phyloP scores from a whole-genome alignment of 306 rosid genomes.

The Glycine tomentella region DNA sequence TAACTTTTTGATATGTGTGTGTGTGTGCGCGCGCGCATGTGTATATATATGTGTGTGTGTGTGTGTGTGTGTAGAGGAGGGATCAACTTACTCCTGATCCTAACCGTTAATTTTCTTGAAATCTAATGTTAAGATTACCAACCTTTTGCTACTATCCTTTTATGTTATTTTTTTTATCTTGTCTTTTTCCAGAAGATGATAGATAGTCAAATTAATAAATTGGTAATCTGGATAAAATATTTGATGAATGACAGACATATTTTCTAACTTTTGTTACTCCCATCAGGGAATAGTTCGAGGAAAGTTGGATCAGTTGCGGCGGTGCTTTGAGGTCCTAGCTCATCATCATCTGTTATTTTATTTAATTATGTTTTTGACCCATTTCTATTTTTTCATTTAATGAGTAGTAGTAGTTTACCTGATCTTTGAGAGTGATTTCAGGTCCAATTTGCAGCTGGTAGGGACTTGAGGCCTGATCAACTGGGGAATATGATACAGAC shows the following conservation, averaged over 20 bases:
- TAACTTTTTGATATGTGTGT: not conserved
- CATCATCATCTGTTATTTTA: slow-evolving; percentile 16
- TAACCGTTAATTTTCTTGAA: no score
- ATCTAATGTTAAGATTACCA: not conserved
- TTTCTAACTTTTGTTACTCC: slow-evolving; percentile 26
- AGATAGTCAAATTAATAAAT: slow-evolving; percentile 18
- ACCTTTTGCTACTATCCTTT: not conserved
- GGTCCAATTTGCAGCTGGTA: slow-evolving; percentile 99
- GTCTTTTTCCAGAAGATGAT: not conserved
- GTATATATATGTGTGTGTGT: no score
- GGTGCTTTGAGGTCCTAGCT: slow-evolving; percentile 89
- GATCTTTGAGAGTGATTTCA: slow-evolving; percentile 51
- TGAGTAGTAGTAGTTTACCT: slow-evolving; percentile 28
- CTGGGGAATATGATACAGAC: slow-evolving; percentile 93
- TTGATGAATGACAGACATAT: not conserved
- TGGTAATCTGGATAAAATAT: not conserved
- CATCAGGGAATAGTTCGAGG: slow-evolving; percentile 92
- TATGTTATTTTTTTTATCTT: not conserved
- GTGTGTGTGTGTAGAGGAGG: no score
- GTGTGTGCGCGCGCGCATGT: no score
- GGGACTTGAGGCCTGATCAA: slow-evolving; percentile 94
- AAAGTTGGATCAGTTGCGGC: slow-evolving; percentile 88
- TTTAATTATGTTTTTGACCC: slow-evolving; percentile 3
- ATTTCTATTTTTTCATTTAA: not conserved
- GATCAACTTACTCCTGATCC: no score